Evolutionary conservation across 2,329 filamentous ascomycete genomes (phyloP).

Genomic region (Thelonectria discophora): DNA sequence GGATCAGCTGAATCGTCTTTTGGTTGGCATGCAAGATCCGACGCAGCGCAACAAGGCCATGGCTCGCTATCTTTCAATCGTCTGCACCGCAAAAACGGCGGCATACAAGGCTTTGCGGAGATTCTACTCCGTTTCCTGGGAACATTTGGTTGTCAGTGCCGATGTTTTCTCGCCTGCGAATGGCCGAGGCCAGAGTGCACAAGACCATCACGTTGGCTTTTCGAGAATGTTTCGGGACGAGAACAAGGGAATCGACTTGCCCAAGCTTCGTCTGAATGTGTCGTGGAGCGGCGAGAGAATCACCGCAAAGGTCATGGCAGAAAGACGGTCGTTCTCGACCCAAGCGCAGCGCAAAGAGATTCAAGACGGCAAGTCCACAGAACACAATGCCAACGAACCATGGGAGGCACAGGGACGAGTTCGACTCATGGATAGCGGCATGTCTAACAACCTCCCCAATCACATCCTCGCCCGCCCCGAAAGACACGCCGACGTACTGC

Average conservation of each 20-base stretch:
- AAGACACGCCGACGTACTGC: constrained; percentile 28
- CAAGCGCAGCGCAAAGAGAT: background rate
- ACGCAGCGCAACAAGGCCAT: constrained; percentile 2
- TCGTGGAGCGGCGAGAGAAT: constrained; percentile 12
- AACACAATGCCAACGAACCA: accelerated
- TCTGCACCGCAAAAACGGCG: constrained; percentile 5
- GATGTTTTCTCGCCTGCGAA: background rate
- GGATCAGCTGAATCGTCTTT: constrained; percentile 7
- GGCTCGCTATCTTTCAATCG: constrained; percentile 5
- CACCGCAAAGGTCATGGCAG: constrained; percentile 13
- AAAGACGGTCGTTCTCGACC: constrained; percentile 7
- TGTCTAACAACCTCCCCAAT: constrained; percentile 38
- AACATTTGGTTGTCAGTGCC: constrained; percentile 7
- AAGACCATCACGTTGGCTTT: constrained; percentile 3
- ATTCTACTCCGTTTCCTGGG: constrained; percentile 10
- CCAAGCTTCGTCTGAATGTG: constrained; percentile 5
- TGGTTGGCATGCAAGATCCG: constrained; percentile 7
- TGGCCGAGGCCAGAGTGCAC: background rate
- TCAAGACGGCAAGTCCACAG: background rate
- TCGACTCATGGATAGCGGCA: constrained; percentile 35
- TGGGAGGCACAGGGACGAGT: constrained; percentile 38
- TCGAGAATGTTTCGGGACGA: constrained; percentile 5
- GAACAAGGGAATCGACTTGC: background rate
- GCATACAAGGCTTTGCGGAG: constrained; percentile 7
- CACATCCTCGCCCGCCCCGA: constrained; percentile 31